Conservation (phyloP, 78 protist species). For the Speleostelium caveatum region DNA sequence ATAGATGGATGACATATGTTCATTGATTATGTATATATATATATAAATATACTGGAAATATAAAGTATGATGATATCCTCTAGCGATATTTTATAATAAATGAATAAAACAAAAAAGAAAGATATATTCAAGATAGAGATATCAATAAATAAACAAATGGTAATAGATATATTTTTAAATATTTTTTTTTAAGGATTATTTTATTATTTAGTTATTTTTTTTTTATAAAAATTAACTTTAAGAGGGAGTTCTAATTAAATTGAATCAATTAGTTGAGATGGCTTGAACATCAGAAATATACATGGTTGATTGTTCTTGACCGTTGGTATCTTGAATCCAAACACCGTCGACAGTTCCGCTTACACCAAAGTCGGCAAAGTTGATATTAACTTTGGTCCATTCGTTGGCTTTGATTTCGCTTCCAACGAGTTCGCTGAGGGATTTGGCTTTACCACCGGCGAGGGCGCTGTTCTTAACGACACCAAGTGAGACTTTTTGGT, state of each 20-base stretch:
- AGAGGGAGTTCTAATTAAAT: no score
- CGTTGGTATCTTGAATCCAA: conserved; percentile 54
- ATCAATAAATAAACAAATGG: neutral
- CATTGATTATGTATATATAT: no score
- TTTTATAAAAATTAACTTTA: neutral
- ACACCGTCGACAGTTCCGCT: conserved; percentile 28
- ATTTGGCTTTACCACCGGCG: neutral
- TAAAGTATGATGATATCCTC: no score
- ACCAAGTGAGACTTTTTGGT: conserved; percentile 5
- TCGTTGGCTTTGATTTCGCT: neutral
- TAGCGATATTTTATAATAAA: no score
- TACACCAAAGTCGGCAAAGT: conserved; percentile 2
- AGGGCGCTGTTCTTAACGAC: conserved; percentile 9
- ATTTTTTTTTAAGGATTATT: no score
- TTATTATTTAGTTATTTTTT: neutral
- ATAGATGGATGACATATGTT: no score
- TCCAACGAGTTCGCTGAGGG: conserved; percentile 9
- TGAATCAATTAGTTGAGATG: no score
- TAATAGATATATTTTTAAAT: no score
- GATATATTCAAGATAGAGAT: neutral
- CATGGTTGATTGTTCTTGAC: conserved; percentile 13
- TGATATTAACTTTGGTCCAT: conserved; percentile 16
- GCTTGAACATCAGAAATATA: neutral
- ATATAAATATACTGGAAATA: no score
- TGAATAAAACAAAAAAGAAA: conserved; percentile 43